A percentile compares a stretch with the other conserved stretches of the same genome.
phyloP scores from a whole-genome alignment of 306 rosid genomes.

The Corylus heterophylla region DNA sequence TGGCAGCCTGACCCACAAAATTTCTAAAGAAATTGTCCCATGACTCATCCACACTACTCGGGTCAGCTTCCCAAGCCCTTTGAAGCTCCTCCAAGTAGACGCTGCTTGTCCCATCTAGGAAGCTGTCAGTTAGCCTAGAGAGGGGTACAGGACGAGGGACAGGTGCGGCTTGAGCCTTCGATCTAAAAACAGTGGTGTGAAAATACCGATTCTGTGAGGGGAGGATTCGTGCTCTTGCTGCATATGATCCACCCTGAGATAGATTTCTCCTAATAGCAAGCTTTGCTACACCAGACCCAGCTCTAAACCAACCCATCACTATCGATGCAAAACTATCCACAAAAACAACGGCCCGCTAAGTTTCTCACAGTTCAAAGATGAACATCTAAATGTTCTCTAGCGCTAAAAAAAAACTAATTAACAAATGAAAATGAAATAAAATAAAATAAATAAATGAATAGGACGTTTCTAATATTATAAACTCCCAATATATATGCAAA shows the following conservation, averaged over 20 bases:
- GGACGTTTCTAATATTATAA: not conserved
- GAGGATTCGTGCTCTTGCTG: slow-evolving; percentile 52
- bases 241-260: slow-evolving; percentile 56
- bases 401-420: not conserved
- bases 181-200: slow-evolving; percentile 58
- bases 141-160: slow-evolving; percentile 89
- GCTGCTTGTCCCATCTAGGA: slow-evolving; percentile 92
- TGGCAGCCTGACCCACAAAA: slow-evolving; percentile 83
- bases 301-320: slow-evolving; percentile 89
- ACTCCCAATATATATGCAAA: not conserved
- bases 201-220: slow-evolving; percentile 56
- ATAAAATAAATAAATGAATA: not conserved
- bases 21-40: slow-evolving; percentile 98
- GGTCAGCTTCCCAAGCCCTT: slow-evolving; percentile 98
- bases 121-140: slow-evolving; percentile 84
- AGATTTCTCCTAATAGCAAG: slow-evolving; percentile 60
- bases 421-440: not conserved
- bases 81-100: slow-evolving; percentile 96
- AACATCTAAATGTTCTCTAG: slow-evolving; percentile 6
- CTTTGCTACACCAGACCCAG: slow-evolving; percentile 68
- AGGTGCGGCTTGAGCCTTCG: slow-evolving; percentile 70
- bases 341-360: not conserved
- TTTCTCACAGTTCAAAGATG: slow-evolving; percentile 15
- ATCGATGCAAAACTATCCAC: slow-evolving; percentile 25
- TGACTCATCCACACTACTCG: slow-evolving; percentile 89